Evolutionary conservation across 176 grass and related monocot genomes (phyloP).

Genomic region (Triticum urartu): DNA sequence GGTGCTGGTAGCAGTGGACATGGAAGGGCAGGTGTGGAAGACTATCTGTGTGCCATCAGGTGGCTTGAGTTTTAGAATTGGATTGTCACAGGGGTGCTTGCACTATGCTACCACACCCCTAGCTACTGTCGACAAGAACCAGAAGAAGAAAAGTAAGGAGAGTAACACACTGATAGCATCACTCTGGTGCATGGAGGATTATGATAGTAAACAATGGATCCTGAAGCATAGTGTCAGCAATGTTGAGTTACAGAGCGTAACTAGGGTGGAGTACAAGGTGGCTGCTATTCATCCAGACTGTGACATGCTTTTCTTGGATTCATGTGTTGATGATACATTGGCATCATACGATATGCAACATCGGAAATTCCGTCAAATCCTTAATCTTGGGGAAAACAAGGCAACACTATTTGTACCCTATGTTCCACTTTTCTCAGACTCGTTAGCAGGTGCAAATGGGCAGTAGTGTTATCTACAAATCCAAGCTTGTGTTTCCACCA

Average conservation of each 20-base stretch:
- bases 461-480: background rate
- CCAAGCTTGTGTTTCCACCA: background rate
- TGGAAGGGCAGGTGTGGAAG: background rate
- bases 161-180: background rate
- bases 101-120: background rate
- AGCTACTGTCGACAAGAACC: background rate
- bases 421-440: background rate
- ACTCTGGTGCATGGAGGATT: slow-evolving; percentile 1
- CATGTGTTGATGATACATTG: background rate
- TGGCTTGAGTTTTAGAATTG: background rate
- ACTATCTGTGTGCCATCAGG: background rate
- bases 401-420: background rate
- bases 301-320: background rate
- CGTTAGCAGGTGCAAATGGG: background rate
- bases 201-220: background rate
- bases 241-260: background rate
- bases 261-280: background rate
- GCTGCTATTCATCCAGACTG: background rate
- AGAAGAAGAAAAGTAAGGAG: background rate
- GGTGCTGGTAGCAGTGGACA: background rate
- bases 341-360: background rate
- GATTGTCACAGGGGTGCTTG: background rate
- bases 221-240: background rate
- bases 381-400: background rate
- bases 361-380: background rate